A percentile compares a stretch with the other conserved stretches of the same genome.
phyloP scores from a whole-genome alignment of 2,329 filamentous ascomycete species.

The Venturia asperata region DNA sequence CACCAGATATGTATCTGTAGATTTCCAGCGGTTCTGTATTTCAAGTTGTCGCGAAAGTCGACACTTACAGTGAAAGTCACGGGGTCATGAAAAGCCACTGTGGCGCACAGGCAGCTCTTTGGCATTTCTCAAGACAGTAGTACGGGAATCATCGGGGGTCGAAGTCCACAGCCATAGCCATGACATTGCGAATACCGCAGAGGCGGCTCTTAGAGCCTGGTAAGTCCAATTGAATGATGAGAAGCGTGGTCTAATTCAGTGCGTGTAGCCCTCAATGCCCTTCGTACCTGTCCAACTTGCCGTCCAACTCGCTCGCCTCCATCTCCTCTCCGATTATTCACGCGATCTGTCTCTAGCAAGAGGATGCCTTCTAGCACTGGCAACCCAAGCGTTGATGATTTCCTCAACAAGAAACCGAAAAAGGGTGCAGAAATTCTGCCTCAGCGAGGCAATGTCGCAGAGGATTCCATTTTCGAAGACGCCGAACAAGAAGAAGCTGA shows the following conservation, averaged over 20 bases:
- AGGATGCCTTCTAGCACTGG: not conserved
- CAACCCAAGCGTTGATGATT: slow-evolving; percentile 2
- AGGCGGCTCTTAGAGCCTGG: slow-evolving; percentile 17
- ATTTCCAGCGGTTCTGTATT: no score
- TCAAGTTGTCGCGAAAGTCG: no score
- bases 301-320: not conserved
- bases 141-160: not conserved
- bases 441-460: slow-evolving; percentile 32
- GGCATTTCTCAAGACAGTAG: not conserved
- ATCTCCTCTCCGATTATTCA: slow-evolving; percentile 5
- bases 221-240: slow-evolving; percentile 7
- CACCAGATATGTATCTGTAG: no score
- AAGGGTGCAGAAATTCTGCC: not conserved
- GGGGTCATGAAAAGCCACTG: no score
- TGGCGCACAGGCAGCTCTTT: no score
- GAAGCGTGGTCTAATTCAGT: not conserved
- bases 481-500: slow-evolving; percentile 22
- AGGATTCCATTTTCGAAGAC: slow-evolving; percentile 48
- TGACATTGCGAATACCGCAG: slow-evolving; percentile 11
- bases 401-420: slow-evolving; percentile 7
- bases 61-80: no score
- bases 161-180: not conserved
- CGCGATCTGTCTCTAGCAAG: slow-evolving; percentile 3
- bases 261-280: slow-evolving; percentile 1
- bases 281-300: slow-evolving; percentile 5